Percentiles rank a stretch among this genome's conserved stretches.
Conservation (phyloP, 2,329 filamentous ascomycete genomes). For the Aspergillus latus region DNA sequence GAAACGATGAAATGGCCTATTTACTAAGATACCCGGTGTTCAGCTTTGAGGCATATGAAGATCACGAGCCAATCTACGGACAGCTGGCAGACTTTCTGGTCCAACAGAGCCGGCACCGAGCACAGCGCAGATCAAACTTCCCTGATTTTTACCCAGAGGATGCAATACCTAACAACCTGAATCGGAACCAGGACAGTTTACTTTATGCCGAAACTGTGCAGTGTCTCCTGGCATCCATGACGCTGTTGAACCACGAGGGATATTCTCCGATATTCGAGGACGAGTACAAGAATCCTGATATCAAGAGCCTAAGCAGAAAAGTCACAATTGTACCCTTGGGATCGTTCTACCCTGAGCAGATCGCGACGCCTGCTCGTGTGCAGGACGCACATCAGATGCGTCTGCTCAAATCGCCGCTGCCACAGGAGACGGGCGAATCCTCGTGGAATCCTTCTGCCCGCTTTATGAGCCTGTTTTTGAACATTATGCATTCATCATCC, state of each 20-base stretch:
- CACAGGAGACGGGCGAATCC: not conserved
- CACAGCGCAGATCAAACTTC: no score
- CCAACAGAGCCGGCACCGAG: not conserved
- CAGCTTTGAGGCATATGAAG: not conserved
- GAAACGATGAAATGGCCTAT: not conserved
- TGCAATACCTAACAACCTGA: no score
- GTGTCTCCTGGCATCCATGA: no score
- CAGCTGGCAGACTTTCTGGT: not conserved
- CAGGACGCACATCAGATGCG: not conserved
- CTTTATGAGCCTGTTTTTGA: not conserved
- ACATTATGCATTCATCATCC: not conserved
- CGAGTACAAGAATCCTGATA: not conserved
- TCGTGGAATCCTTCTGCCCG: not conserved
- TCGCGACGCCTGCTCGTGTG: not conserved
- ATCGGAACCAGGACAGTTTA: no score
- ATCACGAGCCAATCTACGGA: not conserved
- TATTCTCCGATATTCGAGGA: not conserved
- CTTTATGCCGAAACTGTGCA: no score
- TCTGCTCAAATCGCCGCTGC: not conserved
- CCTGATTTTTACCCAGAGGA: no score
- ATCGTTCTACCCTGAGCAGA: not conserved
- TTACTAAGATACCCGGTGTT: not conserved
- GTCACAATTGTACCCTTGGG: not conserved
- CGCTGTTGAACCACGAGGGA: no score
- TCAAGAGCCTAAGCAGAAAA: no score